These are phyloP conservation scores for Cryphonectria nitschkei DNA, from an alignment of 2,329 filamentous ascomycete species.

Conservation along the genomic window DNA sequence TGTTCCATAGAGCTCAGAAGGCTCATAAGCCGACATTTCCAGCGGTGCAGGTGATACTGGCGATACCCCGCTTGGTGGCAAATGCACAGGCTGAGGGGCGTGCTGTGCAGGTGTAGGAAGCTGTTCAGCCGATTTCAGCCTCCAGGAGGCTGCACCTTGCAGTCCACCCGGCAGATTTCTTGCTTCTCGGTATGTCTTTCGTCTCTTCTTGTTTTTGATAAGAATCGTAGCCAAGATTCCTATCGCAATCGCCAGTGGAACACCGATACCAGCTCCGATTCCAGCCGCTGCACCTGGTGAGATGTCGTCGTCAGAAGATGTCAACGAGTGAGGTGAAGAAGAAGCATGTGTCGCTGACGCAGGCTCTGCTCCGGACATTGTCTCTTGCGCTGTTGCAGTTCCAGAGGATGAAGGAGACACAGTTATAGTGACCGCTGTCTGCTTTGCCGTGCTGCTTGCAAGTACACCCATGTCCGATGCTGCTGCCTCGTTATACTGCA, in stretches of 20 bases:
- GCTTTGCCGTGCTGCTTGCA: not conserved
- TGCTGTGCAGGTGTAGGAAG: not conserved
- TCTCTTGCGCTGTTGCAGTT: not conserved
- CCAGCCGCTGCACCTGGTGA: conserved; percentile 11
- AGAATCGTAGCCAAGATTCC: not conserved
- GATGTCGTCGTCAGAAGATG: not conserved
- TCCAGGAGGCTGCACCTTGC: not conserved
- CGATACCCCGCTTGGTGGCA: not conserved
- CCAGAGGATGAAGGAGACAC: not conserved
- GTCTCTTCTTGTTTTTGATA: conserved; percentile 1
- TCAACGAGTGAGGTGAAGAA: not conserved
- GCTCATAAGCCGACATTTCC: not conserved
- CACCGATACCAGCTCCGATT: conserved; percentile 11
- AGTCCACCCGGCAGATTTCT: too few relatives aligned
- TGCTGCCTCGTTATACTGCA: conserved; percentile 12
- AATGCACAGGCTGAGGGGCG: not conserved
- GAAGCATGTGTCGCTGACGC: not conserved
- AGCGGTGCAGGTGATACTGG: not conserved
- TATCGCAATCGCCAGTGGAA: conserved; percentile 1
- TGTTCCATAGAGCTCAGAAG: not conserved
- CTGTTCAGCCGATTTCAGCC: not conserved
- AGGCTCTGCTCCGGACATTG: not conserved
- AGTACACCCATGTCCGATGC: conserved; percentile 5
- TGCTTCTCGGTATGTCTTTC: not conserved
- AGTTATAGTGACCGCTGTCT: not conserved